A percentile compares a stretch with the other conserved stretches of the same genome.
Conservation (phyloP, 2,329 filamentous ascomycete species). For the Microsporum audouinii region DNA sequence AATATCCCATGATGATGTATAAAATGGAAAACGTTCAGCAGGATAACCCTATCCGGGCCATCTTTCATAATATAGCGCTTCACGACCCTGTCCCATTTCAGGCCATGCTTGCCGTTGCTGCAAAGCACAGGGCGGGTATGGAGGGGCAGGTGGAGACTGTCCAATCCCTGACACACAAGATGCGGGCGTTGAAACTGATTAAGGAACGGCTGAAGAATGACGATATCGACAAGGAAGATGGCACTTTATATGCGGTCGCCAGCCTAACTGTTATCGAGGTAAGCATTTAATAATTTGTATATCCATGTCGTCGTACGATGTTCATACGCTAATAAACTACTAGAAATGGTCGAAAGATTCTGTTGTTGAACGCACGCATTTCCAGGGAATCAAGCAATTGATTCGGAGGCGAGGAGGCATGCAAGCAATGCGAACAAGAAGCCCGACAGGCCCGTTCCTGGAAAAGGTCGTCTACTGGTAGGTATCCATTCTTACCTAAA, state of each 20-base stretch:
- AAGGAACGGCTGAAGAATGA: slow-evolving; percentile 22
- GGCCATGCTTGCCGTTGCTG: slow-evolving; percentile 26
- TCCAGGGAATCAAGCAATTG: slow-evolving; percentile 21
- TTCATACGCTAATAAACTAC: background rate
- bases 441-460: slow-evolving; percentile 20
- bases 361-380: slow-evolving; percentile 23
- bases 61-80: slow-evolving; percentile 23
- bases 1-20: slow-evolving; percentile 28
- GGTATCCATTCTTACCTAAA: background rate
- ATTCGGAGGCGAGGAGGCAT: slow-evolving; percentile 23
- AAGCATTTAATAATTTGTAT: slow-evolving; percentile 1
- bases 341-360: slow-evolving; percentile 28
- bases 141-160: slow-evolving; percentile 23
- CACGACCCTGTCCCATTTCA: slow-evolving; percentile 24
- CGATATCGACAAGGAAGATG: slow-evolving; percentile 19
- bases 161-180: slow-evolving; percentile 26
- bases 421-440: slow-evolving; percentile 20
- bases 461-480: slow-evolving; percentile 27
- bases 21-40: slow-evolving; percentile 21
- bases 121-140: slow-evolving; percentile 24
- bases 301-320: background rate
- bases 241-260: slow-evolving; percentile 24
- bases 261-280: slow-evolving; percentile 27
- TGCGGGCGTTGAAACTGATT: slow-evolving; percentile 23
- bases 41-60: slow-evolving; percentile 23